phyloP scores from a whole-genome alignment of 2,329 filamentous ascomycete species.

The Blumeria graminis region DNA sequence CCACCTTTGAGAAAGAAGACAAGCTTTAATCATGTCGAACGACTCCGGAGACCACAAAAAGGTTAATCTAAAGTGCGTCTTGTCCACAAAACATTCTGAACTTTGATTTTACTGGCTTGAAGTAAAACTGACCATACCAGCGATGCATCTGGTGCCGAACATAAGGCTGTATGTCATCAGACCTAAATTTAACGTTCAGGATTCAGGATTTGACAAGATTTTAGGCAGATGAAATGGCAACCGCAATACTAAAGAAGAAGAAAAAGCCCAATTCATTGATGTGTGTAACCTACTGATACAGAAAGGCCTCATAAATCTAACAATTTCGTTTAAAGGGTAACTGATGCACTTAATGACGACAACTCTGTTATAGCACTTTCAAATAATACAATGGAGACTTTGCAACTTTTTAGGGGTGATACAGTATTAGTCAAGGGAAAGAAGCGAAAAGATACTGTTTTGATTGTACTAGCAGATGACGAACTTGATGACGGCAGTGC shows the following conservation, averaged over 20 bases:
- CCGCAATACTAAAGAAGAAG: slow-evolving; percentile 98
- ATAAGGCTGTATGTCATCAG: slow-evolving; percentile 43
- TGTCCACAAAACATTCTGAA: too few species aligned
- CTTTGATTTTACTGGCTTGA: too few species aligned
- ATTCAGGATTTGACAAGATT: slow-evolving; percentile 15
- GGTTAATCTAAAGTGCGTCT: too few species aligned
- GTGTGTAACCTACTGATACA: slow-evolving; percentile 27
- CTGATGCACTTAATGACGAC: slow-evolving; percentile 96
- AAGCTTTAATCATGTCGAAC: too few species aligned
- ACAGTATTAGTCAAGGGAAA: slow-evolving; percentile 97
- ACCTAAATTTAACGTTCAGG: slow-evolving; percentile 10
- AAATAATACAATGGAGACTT: slow-evolving; percentile 94
- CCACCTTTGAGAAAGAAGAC: too few species aligned
- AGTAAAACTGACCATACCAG: slow-evolving; percentile 20
- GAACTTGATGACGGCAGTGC: slow-evolving; percentile 94
- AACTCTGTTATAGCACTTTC: slow-evolving; percentile 98
- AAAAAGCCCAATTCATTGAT: slow-evolving; percentile 99
- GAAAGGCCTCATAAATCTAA: slow-evolving; percentile 12
- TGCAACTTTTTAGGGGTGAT: slow-evolving; percentile 95
- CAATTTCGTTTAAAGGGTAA: slow-evolving; percentile 39
- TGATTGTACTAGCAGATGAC: slow-evolving; percentile 93
- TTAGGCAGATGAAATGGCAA: slow-evolving; percentile 74
- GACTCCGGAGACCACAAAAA: too few species aligned
- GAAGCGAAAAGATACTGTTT: slow-evolving; percentile 96
- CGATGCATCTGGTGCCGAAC: slow-evolving; percentile 71